Base-by-base conservation (phyloP, 208 protist species). In the Acanthamoeba triangularis region DNA sequence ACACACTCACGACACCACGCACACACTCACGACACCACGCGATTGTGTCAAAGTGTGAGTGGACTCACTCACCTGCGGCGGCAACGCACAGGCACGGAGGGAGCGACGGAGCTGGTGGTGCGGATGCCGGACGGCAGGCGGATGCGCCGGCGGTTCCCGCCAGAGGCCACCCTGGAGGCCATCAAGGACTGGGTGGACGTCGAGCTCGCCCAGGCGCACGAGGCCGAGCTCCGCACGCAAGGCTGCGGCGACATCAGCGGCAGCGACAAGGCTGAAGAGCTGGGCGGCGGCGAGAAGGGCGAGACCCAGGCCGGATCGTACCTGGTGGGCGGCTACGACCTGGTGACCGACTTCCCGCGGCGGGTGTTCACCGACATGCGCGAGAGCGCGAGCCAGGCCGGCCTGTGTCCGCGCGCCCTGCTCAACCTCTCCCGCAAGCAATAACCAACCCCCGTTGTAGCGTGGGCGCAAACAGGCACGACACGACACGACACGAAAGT, bases 121-220 rank as follows among this genome's bases (percentile, higher is more conserved):
- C 41, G 80, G n/a, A 59, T 88, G 80, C 80, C 80, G 10, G 52
- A 88, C 23, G 80, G 80, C 16, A 1, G 47, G 3, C 44, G 80
- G 2, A 41, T 16, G 44, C 18, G 49, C 13, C 8, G 80, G 16
- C 20, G 52, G 8, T 88, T 88, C 80, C 28, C 80, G 14, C n/a
- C 30, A 1, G 49, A 88, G 1, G 52, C 41, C 14, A 3, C 80
- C 5, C 44, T 88, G 44, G 49, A 63, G 30, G 28, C 30, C 80
- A 63, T 88, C 49, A 88, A 88, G 80, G 49, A 63, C 49, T 88
- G 80, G 80, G 25, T 88, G 25, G 80, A 88, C 49, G 52, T 88
- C 30, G 80, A 88, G 80, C 80, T 88, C 16, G 80, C 80, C 37
- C 52, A 52, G 72, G 37, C 72, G 20, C 72, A 80, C 37, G 35